These are phyloP conservation scores for Euphrasia arctica DNA, from an alignment of 305 asterid genomes.

Conservation along the genomic window DNA sequence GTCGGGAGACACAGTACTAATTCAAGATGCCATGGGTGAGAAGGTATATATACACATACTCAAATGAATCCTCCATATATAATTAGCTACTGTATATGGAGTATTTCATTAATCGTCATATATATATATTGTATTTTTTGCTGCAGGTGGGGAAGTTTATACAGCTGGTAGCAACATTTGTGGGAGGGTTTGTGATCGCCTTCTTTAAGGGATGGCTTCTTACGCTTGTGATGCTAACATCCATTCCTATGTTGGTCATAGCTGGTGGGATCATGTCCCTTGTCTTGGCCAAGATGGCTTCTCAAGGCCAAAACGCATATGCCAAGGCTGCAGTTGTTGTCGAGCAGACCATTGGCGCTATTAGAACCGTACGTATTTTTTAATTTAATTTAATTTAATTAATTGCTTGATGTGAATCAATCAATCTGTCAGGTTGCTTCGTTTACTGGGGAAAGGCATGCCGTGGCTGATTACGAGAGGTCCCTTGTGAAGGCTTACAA, in stretches of 20 bases:
- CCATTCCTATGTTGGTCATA: conserved; percentile 47
- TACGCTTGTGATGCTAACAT: conserved; percentile 55
- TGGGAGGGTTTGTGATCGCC: conserved; percentile 65
- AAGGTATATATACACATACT: conserved; percentile 34
- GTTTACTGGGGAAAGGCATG: conserved; percentile 64
- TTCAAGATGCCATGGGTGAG: conserved; percentile 75
- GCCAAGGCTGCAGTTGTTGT: conserved; percentile 63
- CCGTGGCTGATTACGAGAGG: conserved; percentile 52
- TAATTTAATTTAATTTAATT: too few species aligned
- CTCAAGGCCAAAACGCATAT: conserved; percentile 55
- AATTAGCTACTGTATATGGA: neutral
- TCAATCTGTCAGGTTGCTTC: conserved; percentile 56
- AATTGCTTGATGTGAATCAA: too few species aligned
- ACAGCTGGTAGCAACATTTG: conserved; percentile 48
- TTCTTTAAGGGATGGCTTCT: conserved; percentile 74
- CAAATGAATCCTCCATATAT: neutral
- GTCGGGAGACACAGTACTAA: conserved; percentile 61
- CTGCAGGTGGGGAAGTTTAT: conserved; percentile 64
- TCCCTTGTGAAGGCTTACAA: conserved; percentile 50
- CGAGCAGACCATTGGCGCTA: conserved; percentile 69
- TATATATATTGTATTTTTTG: neutral
- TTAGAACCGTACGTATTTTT: conserved; percentile 52
- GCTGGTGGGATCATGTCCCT: conserved; percentile 48
- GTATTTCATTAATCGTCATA: neutral
- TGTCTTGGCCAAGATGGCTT: conserved; percentile 50